Base-by-base conservation (phyloP, 306 rosid species). In the Rubus idaeus region DNA sequence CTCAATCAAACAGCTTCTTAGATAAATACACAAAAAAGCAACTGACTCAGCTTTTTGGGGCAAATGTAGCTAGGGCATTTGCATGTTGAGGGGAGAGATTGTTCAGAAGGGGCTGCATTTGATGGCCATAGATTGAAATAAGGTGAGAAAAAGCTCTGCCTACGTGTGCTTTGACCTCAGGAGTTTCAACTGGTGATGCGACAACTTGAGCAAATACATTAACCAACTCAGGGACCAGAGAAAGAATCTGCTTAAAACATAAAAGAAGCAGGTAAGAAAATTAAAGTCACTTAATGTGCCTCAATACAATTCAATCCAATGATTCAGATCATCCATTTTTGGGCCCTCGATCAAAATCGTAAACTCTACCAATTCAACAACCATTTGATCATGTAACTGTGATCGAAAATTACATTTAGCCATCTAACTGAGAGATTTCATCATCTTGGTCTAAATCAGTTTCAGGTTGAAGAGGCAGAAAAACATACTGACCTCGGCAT, bases 161-260 rank as follows among this genome's bases (percentile, higher is more conserved):
- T 39, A 91, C 87, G 70, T 86, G 85, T 84, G 88, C 78, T 86
- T 96, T 96, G 68, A 91, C 97, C 83, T 91, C 97, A 30, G 97
- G 53, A 7, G 97, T 88, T 88, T 92, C 99, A 39, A 70, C 86
- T 7, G 98, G 99, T 18, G 97, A 95, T 44, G 90, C 89, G 73
- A 88, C 98, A 60, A 92, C 98, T 89, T 96, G 96, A 70, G 96
- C 99, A 82, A 88, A 89, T 47, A 93, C 83, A 82, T 91, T 96
- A 44, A 96, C 97, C 89, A 96, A 77, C 64, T 92, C 99, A 9
- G 99, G 99, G 79, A 91, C 93, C 66, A 82, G 87, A 64, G 99
- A 79, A 79, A 89, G 94, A 81, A 96, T 92, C 99, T 96, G 91
- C 73, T 72, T 76, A 66, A 81, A 75, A 74, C 73, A 84, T 55